These are phyloP conservation scores for Pichia nakasei DNA, from an alignment of 805 yeast genomes.

Conservation along the genomic window DNA sequence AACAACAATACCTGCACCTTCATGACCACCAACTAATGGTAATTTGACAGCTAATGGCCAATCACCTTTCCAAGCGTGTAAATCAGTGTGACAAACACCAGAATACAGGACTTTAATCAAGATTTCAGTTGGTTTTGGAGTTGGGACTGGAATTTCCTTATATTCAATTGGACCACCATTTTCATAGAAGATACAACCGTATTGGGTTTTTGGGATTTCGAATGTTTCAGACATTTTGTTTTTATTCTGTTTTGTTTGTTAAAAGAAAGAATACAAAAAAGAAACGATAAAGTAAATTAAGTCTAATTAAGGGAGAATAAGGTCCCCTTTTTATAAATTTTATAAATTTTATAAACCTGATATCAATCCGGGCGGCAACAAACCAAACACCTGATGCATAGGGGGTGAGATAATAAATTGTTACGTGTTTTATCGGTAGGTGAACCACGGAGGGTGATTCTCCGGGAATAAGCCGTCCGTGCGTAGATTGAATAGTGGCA, in stretches of 20 bases:
- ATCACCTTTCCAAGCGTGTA: conserved; percentile 87
- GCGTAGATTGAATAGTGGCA: too few relatives aligned
- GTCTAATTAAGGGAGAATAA: too few relatives aligned
- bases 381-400: too few relatives aligned
- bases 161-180: conserved; percentile 51
- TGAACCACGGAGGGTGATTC: too few relatives aligned
- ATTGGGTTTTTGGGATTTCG: conserved; percentile 50
- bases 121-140: conserved; percentile 63
- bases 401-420: too few relatives aligned
- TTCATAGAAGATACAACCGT: conserved; percentile 58
- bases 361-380: too few relatives aligned
- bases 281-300: conserved; percentile 75
- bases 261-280: conserved; percentile 4
- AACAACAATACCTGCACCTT: conserved; percentile 77
- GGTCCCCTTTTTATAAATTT: too few relatives aligned
- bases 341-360: too few relatives aligned
- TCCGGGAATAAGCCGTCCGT: too few relatives aligned
- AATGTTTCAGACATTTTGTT: conserved; percentile 33
- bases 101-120: conserved; percentile 70
- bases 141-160: conserved; percentile 68
- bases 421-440: too few relatives aligned
- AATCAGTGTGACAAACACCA: conserved; percentile 86
- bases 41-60: conserved; percentile 69
- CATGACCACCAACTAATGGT: conserved; percentile 78
- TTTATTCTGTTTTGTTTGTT: too few relatives aligned